These are phyloP conservation scores for Alternaria conjuncta DNA, from an alignment of 2,329 filamentous ascomycete species.

Conservation along the genomic window DNA sequence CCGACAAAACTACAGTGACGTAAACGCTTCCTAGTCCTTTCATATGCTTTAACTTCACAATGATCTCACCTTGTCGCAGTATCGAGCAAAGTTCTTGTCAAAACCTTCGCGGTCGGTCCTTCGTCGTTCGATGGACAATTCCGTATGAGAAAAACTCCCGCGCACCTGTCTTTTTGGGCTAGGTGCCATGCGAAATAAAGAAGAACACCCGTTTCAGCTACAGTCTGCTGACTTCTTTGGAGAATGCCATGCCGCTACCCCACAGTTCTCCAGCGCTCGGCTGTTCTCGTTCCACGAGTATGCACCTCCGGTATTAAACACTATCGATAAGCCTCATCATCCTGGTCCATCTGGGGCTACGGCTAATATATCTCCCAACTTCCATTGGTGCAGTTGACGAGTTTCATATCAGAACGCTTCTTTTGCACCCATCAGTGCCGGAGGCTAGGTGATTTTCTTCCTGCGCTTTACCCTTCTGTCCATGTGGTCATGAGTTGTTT, in stretches of 20 bases:
- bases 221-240: slow-evolving; percentile 10
- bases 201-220: background rate
- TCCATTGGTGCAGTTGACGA: slow-evolving; percentile 22
- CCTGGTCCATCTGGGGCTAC: slow-evolving; percentile 23
- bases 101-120: background rate
- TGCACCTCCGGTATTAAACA: slow-evolving; percentile 27
- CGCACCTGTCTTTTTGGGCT: background rate
- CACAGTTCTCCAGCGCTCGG: slow-evolving; percentile 22
- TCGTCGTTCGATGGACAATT: background rate
- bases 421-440: slow-evolving; percentile 17
- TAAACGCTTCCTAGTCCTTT: background rate
- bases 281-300: slow-evolving; percentile 25
- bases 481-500: slow-evolving; percentile 10
- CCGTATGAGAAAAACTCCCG: background rate
- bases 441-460: slow-evolving; percentile 19
- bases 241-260: slow-evolving; percentile 17
- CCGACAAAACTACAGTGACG: background rate
- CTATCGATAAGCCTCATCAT: slow-evolving; percentile 32
- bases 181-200: background rate
- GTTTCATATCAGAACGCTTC: slow-evolving; percentile 29
- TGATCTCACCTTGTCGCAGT: background rate
- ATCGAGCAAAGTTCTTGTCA: background rate
- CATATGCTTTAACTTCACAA: background rate
- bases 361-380: slow-evolving; percentile 16
- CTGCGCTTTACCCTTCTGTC: slow-evolving; percentile 11